These are phyloP conservation scores for Boletus tomentosulus DNA, from an alignment of 768 basidiomycete species.

Conservation along the genomic window DNA sequence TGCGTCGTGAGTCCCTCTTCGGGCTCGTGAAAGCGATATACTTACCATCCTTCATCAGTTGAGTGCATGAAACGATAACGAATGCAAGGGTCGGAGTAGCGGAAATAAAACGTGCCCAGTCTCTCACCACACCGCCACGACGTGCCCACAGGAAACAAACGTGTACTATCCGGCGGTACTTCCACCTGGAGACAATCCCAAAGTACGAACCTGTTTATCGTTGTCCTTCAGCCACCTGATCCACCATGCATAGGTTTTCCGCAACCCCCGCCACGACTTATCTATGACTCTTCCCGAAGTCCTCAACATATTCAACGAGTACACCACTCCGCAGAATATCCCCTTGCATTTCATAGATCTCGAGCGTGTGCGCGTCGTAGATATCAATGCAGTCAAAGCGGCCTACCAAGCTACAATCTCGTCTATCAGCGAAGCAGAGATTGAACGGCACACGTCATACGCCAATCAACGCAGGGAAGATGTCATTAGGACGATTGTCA, in stretches of 20 bases:
- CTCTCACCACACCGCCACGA: no score
- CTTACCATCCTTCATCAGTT: background rate
- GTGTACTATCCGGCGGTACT: no score
- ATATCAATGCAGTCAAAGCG: background rate
- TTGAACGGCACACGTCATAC: slow-evolving; percentile 20
- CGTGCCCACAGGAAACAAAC: no score
- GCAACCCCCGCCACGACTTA: background rate
- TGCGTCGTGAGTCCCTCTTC: background rate
- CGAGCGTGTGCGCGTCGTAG: slow-evolving; percentile 11
- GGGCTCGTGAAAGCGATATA: background rate
- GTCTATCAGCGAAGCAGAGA: slow-evolving; percentile 17
- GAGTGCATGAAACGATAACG: no score
- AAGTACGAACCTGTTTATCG: no score
- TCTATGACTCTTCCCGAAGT: slow-evolving; percentile 17
- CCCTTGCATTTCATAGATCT: slow-evolving; percentile 18
- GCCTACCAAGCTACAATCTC: slow-evolving; percentile 8
- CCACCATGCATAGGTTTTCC: background rate
- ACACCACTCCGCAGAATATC: slow-evolving; percentile 7
- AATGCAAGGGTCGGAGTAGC: no score
- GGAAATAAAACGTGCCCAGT: no score
- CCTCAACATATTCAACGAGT: slow-evolving; percentile 8
- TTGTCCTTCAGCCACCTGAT: background rate
- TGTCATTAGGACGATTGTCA: slow-evolving; percentile 20
- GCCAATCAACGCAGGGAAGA: slow-evolving; percentile 22
- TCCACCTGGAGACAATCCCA: no score